These are phyloP conservation scores for Suhomyces maxii DNA, from an alignment of 1,139 yeast genomes.

Conservation along the genomic window DNA sequence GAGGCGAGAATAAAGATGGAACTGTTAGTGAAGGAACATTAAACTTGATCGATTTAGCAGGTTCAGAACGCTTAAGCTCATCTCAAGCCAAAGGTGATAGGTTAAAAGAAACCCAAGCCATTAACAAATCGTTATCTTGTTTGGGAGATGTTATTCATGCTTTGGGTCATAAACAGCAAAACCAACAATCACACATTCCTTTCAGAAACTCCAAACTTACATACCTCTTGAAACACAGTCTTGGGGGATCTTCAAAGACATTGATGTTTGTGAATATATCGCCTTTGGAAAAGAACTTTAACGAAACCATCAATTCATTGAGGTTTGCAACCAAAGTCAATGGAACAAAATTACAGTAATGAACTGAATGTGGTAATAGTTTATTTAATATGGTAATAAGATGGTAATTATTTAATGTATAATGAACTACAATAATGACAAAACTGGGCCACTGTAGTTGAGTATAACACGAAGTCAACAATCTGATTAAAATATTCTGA, in stretches of 20 bases:
- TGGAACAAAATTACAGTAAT: slow-evolving; percentile 43
- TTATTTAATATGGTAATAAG: too few relatives aligned
- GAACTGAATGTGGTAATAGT: neutral
- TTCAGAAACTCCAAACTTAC: slow-evolving; percentile 67
- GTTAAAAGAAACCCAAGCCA: slow-evolving; percentile 83
- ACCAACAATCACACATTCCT: slow-evolving; percentile 53
- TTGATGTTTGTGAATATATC: slow-evolving; percentile 92
- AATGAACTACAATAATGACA: too few relatives aligned
- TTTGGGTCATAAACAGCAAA: slow-evolving; percentile 49
- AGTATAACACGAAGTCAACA: too few relatives aligned
- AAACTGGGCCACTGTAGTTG: too few relatives aligned
- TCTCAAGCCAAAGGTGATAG: slow-evolving; percentile 82
- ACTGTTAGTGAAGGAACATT: slow-evolving; percentile 59
- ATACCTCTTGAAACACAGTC: slow-evolving; percentile 76
- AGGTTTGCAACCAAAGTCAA: slow-evolving; percentile 88
- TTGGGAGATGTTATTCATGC: slow-evolving; percentile 90
- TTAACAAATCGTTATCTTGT: slow-evolving; percentile 84
- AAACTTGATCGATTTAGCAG: slow-evolving; percentile 82
- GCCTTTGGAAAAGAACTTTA: slow-evolving; percentile 59
- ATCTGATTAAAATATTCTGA: too few relatives aligned
- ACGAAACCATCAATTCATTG: slow-evolving; percentile 80
- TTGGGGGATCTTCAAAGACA: slow-evolving; percentile 85
- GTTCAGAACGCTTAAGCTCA: slow-evolving; percentile 78
- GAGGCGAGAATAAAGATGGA: slow-evolving; percentile 59
- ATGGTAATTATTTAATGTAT: too few relatives aligned